Base-by-base conservation (phyloP, 805 yeast species). In the Sungouiozyma ichnusensis region DNA sequence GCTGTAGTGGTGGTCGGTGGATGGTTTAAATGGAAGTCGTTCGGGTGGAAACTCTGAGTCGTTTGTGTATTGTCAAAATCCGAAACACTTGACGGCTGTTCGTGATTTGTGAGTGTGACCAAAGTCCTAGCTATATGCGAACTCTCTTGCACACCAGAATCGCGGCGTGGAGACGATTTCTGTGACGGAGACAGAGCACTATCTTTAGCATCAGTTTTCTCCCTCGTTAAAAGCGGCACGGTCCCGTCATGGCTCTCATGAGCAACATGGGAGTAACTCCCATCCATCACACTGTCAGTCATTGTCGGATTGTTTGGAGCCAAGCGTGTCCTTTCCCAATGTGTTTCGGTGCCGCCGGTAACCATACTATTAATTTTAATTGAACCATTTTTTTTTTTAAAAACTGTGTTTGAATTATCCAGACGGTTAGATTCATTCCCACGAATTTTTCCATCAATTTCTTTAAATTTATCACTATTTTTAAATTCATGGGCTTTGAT, bases 21-120 rank as follows among this genome's bases (percentile, higher is more conserved):
- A 11, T 6, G 29, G 29, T 24, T 24, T 11, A 55, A 55, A 43
- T 51, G 48, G 29, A 55, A 46, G 20, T 51, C 47, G 15, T 45
- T 48, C 11, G 60, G 60, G 4, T 53, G 52, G 34, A 52, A 44
- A 15, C 52, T 53, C 34, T 27, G 24, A 27, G 24, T 17, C 15
- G 19, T 16, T n/a, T n/a, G n/a, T n/a, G n/a, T n/a, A n/a, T n/a
- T n/a, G n/a, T n/a, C n/a, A n/a, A n/a, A n/a, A n/a, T n/a, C n/a
- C n/a, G n/a, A n/a, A n/a, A n/a, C n/a, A n/a, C n/a, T n/a, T n/a
- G n/a, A n/a, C n/a, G n/a, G n/a, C n/a, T n/a, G n/a, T n/a, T n/a
- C n/a, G n/a, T n/a, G n/a, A n/a, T n/a, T n/a, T n/a, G n/a, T n/a
- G n/a, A n/a, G n/a, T n/a, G n/a, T n/a, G n/a, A n/a, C n/a, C n/a